Evolutionary conservation across 805 yeast genomes (phyloP).

Genomic region (Pichia manshurica): DNA sequence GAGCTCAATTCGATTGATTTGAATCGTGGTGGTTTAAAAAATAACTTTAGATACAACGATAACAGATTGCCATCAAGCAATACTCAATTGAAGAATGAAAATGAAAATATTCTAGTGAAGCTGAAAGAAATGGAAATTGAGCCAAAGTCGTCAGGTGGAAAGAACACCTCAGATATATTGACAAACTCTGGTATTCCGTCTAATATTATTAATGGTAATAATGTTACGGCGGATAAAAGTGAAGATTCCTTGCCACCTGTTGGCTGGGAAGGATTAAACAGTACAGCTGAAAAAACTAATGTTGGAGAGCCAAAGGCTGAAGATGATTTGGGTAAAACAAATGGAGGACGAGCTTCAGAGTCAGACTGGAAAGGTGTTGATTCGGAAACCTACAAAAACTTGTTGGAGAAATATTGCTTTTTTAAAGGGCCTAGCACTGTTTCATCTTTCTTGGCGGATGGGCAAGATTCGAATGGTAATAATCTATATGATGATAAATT

Average conservation of each 20-base stretch:
- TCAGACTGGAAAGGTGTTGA: slow-evolving; percentile 27
- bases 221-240: not conserved
- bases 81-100: not conserved
- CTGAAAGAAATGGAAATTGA: slow-evolving; percentile 5
- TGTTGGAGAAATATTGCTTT: slow-evolving; percentile 57
- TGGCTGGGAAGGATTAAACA: too few relatives aligned
- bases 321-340: too few relatives aligned
- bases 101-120: not conserved
- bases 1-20: not conserved
- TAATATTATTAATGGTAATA: slow-evolving; percentile 1
- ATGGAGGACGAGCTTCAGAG: too few relatives aligned
- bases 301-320: too few relatives aligned
- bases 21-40: not conserved
- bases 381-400: slow-evolving; percentile 49
- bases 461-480: slow-evolving; percentile 14
- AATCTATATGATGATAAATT: slow-evolving; percentile 21
- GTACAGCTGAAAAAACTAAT: too few relatives aligned
- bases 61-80: not conserved
- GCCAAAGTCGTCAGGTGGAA: not conserved
- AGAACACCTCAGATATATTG: not conserved
- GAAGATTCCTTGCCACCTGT: too few relatives aligned
- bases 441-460: slow-evolving; percentile 26
- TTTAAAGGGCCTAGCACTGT: slow-evolving; percentile 38
- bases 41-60: not conserved
- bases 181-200: not conserved